phyloP scores from a whole-genome alignment of 768 basidiomycete species.

The Calocera viscosa region DNA sequence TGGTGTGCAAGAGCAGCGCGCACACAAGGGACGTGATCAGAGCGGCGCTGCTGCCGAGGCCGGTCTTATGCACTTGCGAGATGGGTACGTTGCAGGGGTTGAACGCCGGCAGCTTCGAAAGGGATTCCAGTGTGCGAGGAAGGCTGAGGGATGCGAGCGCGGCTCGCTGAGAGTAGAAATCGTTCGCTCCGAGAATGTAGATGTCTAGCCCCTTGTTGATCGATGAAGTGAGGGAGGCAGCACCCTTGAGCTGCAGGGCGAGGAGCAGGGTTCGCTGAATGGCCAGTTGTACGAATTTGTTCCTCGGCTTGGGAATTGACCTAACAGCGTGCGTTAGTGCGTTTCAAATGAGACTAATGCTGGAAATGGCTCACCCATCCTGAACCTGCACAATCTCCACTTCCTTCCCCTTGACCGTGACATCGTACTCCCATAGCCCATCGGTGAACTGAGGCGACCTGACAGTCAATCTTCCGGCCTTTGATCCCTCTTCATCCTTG shows the following conservation, averaged over 20 bases:
- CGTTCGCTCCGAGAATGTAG: slow-evolving; percentile 82
- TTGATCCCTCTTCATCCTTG: slow-evolving; percentile 26
- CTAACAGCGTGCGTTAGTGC: background rate
- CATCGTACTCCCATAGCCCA: slow-evolving; percentile 62
- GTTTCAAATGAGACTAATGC: background rate
- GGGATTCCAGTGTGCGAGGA: slow-evolving; percentile 49
- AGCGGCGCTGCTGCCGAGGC: slow-evolving; percentile 91
- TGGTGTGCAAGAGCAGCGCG: slow-evolving; percentile 65
- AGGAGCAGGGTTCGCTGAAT: slow-evolving; percentile 65
- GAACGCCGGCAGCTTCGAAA: slow-evolving; percentile 66
- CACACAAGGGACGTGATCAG: slow-evolving; percentile 91
- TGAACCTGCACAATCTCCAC: slow-evolving; percentile 6
- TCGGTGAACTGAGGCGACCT: slow-evolving; percentile 83
- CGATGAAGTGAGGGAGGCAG: slow-evolving; percentile 30
- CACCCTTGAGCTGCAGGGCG: slow-evolving; percentile 46
- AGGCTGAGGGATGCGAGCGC: slow-evolving; percentile 58
- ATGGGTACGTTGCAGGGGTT: slow-evolving; percentile 53
- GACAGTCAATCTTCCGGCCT: slow-evolving; percentile 45
- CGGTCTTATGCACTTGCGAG: slow-evolving; percentile 89
- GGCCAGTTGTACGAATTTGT: slow-evolving; percentile 88
- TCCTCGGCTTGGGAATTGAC: slow-evolving; percentile 35
- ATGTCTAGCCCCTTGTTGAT: slow-evolving; percentile 55
- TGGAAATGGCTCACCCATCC: background rate
- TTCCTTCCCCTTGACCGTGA: slow-evolving; percentile 23
- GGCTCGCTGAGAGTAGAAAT: slow-evolving; percentile 90